Conservation (phyloP, 768 basidiomycete genomes). For the Lentinula edodes region DNA sequence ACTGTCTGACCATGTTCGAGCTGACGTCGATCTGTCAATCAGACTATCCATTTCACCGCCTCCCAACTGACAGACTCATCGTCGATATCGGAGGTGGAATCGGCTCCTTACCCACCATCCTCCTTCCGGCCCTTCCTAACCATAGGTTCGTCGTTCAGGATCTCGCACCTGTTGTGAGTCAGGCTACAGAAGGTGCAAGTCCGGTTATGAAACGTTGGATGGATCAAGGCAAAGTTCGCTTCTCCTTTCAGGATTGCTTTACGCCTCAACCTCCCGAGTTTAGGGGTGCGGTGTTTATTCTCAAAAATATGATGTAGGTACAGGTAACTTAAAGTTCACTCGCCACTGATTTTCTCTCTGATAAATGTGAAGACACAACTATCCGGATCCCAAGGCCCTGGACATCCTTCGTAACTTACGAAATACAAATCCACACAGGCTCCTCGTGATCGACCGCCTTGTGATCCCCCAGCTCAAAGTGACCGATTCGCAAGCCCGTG, state of each 20-base stretch:
- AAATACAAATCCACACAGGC: slow-evolving; percentile 1
- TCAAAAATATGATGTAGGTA: slow-evolving; percentile 7
- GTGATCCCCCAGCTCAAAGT: slow-evolving; percentile 5
- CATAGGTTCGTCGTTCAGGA: slow-evolving; percentile 8
- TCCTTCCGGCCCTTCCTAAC: slow-evolving; percentile 5
- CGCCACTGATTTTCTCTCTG: neutral
- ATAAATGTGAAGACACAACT: slow-evolving; percentile 7
- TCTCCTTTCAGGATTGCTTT: slow-evolving; percentile 8
- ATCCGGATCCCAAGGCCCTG: slow-evolving; percentile 7
- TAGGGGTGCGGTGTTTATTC: slow-evolving; percentile 6
- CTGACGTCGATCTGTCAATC: neutral
- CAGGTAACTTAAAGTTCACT: neutral
- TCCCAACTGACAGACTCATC: slow-evolving; percentile 4
- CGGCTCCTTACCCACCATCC: slow-evolving; percentile 5
- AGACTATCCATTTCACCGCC: slow-evolving; percentile 7
- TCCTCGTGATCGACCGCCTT: slow-evolving; percentile 9
- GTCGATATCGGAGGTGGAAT: slow-evolving; percentile 9
- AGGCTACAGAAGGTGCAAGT: neutral
- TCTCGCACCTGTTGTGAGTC: slow-evolving; percentile 3
- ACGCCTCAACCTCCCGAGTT: slow-evolving; percentile 5
- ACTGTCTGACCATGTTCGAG: too few relatives aligned
- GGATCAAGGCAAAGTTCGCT: slow-evolving; percentile 2
- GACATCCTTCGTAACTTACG: slow-evolving; percentile 6
- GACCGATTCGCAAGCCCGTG: neutral
- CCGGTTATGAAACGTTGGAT: slow-evolving; percentile 3